Base-by-base conservation (phyloP, 495 filamentous ascomycete species). In the Tuber microsphaerosporum region DNA sequence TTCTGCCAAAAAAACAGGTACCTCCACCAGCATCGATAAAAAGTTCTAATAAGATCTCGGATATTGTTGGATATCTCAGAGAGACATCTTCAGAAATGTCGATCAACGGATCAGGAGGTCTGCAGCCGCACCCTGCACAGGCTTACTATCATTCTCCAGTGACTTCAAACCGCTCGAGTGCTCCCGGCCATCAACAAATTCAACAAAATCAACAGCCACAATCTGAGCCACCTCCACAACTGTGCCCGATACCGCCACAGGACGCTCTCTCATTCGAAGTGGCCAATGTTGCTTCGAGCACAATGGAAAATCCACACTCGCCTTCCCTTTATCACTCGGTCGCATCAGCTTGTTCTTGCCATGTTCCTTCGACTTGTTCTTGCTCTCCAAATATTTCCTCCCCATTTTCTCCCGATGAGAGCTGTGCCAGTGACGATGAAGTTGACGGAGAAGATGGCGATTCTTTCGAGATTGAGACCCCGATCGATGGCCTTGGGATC, bases 121-220 rank as follows among this genome's bases (percentile, higher is more conserved):
- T 70, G 20, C 72, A 79, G 77, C 77, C 72, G 12, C 72, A 79
- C 73, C 77, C 77, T 75, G 44, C 73, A 79, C 74, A 31, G 77
- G 77, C 77, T 69, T 79, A 79, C 70, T 79, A 79, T 79, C 77
- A 79, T 79, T 79, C 77, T 73, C 73, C 77, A 72, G 73, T 78
- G 78, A 68, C 77, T 73, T 72, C 74, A 48, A 71, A 75, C 61
- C 61, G 65, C 69, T 79, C 77, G 34, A 77, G 78, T 65, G 73
- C 77, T 39, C 75, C 72, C 26, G 75, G 68, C 56, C 14, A 26
- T 56, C 22, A 12, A 26, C 48, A 37, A 75, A 79, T 41, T 79
- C 76, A 70, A 79, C 73, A 34, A 72, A 73, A 79, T 72, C 76
- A 22, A 70, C 77, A 68, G 51, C 70, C 56, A 75, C 77, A 37